These are phyloP conservation scores for Entomortierella parvispora DNA, from an alignment of 192 early-diverging fungal species.

Conservation along the genomic window DNA sequence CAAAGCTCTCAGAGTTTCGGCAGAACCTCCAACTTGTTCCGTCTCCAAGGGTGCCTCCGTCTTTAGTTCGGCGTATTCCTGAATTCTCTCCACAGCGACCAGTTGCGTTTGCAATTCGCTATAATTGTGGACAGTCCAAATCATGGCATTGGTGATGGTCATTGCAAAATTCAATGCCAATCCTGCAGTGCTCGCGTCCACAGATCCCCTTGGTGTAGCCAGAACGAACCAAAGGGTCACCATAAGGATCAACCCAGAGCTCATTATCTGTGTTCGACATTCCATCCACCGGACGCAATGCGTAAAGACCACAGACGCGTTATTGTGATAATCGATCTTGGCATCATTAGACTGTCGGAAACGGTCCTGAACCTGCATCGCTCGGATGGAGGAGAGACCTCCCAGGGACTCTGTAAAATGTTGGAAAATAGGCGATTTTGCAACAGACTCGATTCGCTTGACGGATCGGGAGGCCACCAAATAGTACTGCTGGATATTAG, in stretches of 20 bases:
- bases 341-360: constrained; percentile 68
- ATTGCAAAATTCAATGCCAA: constrained; percentile 75
- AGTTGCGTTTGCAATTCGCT: constrained; percentile 85
- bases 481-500: constrained; percentile 68
- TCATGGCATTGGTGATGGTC: constrained; percentile 81
- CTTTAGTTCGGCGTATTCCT: constrained; percentile 82
- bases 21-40: constrained; percentile 48
- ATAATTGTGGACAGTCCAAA: constrained; percentile 86
- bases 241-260: constrained; percentile 81
- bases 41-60: constrained; percentile 82
- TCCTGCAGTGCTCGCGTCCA: constrained; percentile 76
- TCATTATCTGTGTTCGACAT: constrained; percentile 83
- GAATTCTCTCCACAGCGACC: constrained; percentile 81
- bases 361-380: constrained; percentile 69
- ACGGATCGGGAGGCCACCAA: constrained; percentile 78
- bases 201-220: constrained; percentile 56
- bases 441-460: constrained; percentile 84
- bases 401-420: constrained; percentile 74
- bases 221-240: constrained; percentile 80
- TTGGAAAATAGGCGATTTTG: constrained; percentile 86
- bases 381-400: constrained; percentile 84
- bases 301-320: constrained; percentile 81
- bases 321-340: constrained; percentile 70
- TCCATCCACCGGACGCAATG: constrained; percentile 76
- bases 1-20: constrained; percentile 39